phyloP scores from a whole-genome alignment of 2,329 filamentous ascomycete genomes.

The Orbilia blumenaviensis region DNA sequence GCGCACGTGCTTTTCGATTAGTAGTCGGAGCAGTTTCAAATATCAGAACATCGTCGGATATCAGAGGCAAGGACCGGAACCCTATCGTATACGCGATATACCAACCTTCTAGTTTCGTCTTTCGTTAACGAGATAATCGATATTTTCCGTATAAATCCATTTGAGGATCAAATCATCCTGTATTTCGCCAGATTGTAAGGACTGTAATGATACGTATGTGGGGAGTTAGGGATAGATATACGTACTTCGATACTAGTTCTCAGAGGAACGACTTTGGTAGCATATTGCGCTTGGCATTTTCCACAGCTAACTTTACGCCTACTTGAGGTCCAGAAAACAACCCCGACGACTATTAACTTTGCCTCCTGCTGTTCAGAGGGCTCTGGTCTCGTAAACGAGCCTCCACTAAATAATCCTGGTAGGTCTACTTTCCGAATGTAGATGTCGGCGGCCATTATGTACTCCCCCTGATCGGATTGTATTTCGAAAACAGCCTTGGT shows the following conservation, averaged over 20 bases:
- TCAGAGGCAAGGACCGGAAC: no score
- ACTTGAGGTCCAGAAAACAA: constrained; percentile 25
- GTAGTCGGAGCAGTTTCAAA: no score
- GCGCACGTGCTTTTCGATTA: no score
- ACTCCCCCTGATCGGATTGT: constrained; percentile 8
- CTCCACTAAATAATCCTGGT: no score
- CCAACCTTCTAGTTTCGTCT: background rate
- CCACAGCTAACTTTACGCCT: constrained; percentile 9
- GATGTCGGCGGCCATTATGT: constrained; percentile 9
- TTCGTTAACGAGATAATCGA: constrained; percentile 14
- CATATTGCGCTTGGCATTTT: constrained; percentile 15
- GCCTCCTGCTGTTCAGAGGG: no score
- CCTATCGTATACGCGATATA: background rate
- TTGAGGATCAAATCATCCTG: constrained; percentile 24
- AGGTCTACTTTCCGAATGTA: background rate
- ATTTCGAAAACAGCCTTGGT: constrained; percentile 10
- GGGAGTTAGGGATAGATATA: background rate
- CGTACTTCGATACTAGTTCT: constrained; percentile 21
- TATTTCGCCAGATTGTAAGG: background rate
- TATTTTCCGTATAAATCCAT: constrained; percentile 13
- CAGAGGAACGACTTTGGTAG: background rate
- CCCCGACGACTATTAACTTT: constrained; percentile 15
- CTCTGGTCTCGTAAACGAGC: no score
- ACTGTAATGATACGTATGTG: no score
- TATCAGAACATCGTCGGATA: no score